Conservation (phyloP, 169 alveolate genomes). For the Plasmodium adleri region DNA sequence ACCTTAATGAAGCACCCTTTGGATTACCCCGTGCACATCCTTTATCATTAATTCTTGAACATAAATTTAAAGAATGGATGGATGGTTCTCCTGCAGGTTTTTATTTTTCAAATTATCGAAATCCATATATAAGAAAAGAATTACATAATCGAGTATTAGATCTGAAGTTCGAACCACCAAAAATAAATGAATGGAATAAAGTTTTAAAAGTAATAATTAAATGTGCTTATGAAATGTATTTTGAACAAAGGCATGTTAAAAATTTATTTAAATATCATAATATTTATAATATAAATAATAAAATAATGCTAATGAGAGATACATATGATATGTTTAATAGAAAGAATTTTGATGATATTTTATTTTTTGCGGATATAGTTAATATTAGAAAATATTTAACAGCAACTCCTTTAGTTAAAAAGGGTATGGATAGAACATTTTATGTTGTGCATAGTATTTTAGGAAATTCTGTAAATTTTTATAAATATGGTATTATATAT, state of each 20-base stretch:
- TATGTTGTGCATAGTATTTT: neutral
- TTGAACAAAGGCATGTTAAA: conserved; percentile 51
- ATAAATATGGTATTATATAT: conserved; percentile 60
- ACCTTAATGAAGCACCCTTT: conserved; percentile 37
- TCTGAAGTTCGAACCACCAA: conserved; percentile 28
- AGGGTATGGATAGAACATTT: neutral
- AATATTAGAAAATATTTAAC: conserved; percentile 21
- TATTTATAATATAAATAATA: conserved; percentile 24
- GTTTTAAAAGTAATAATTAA: conserved; percentile 1
- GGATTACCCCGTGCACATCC: conserved; percentile 4
- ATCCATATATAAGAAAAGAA: conserved; percentile 7
- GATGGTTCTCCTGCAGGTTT: neutral
- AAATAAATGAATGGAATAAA: neutral
- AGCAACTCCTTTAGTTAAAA: conserved; percentile 5
- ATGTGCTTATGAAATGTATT: conserved; percentile 19
- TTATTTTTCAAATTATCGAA: conserved; percentile 36
- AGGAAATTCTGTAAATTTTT: conserved; percentile 35
- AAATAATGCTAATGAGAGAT: conserved; percentile 48
- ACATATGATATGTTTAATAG: conserved; percentile 16
- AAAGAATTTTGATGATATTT: conserved; percentile 24
- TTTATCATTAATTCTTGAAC: conserved; percentile 28
- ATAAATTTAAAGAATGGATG: conserved; percentile 21
- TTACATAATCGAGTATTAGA: neutral
- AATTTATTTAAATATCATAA: conserved; percentile 20
- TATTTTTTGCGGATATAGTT: conserved; percentile 59